Evolutionary conservation across 306 rosid species (phyloP), one percentile per base, ranked within the genome.

Genomic region (Erythrophleum fordii): DNA sequence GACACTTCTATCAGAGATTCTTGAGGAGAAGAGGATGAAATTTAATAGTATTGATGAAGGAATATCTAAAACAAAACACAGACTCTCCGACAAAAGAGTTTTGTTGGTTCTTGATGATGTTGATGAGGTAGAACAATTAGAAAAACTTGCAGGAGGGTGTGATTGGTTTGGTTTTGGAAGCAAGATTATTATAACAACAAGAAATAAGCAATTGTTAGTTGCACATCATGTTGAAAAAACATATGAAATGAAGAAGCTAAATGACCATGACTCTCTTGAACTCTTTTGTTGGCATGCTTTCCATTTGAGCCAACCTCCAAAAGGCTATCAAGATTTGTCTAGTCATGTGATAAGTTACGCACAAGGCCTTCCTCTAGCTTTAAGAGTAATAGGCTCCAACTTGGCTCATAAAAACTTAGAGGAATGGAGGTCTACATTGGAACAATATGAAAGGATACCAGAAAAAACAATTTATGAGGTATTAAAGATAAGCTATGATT

Each of bases 401-500:
- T 51, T 51, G 5, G 20, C 14, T 17, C 3, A n/a, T 3, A 51
- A 17, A 51, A 51, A 22, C 16, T 23, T 64, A 1, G 14, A 64
- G 14, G 46, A 17, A n/a, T n/a, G n/a, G n/a, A n/a, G n/a, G n/a
- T n/a, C n/a, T n/a, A n/a, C n/a, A n/a, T n/a, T n/a, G n/a, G n/a
- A n/a, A n/a, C n/a, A n/a, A n/a, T n/a, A n/a, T n/a, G n/a, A n/a
- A n/a, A n/a, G n/a, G n/a, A n/a, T n/a, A n/a, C n/a, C n/a, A n/a
- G n/a, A n/a, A n/a, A n/a, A n/a, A n/a, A n/a, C n/a, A n/a, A n/a
- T n/a, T 6, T 28, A 31, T 45, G 58, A 69, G 13, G 17, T 69
- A 25, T 58, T 69, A 31, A 44, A 26, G 23, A 45, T 69, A 26
- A 69, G 69, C 45, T 64, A 64, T 34, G 69, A 64, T 64, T 64